These are phyloP conservation scores for Heliocybe sulcata DNA, from an alignment of 1,284 basidiomycete genomes.

Conservation along the genomic window DNA sequence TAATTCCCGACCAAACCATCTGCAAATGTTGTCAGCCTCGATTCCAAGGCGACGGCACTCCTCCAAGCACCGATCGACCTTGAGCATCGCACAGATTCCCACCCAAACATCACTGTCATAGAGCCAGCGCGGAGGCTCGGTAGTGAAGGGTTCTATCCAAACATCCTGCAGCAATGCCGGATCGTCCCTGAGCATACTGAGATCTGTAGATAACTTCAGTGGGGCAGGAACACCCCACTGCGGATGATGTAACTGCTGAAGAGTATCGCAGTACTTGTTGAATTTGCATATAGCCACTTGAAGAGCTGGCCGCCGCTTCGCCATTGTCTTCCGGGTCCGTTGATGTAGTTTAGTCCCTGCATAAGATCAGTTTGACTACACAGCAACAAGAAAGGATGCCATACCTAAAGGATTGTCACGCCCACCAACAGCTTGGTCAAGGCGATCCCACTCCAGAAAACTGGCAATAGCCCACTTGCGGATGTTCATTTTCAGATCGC, in stretches of 20 bases:
- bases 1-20: slow-evolving; percentile 16
- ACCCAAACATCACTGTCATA: no score
- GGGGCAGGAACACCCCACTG: slow-evolving; percentile 22
- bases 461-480: slow-evolving; percentile 23
- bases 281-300: slow-evolving; percentile 23
- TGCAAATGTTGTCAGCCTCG: slow-evolving; percentile 20
- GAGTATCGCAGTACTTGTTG: slow-evolving; percentile 24
- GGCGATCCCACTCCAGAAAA: slow-evolving; percentile 31
- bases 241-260: slow-evolving; percentile 16
- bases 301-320: slow-evolving; percentile 25
- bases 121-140: no score
- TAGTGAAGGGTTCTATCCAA: slow-evolving; percentile 22
- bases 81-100: neutral
- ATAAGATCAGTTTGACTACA: neutral
- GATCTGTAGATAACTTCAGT: slow-evolving; percentile 11
- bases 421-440: slow-evolving; percentile 25
- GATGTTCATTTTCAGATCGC: slow-evolving; percentile 31
- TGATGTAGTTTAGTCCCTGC: slow-evolving; percentile 32
- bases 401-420: slow-evolving; percentile 23
- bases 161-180: slow-evolving; percentile 28
- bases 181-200: slow-evolving; percentile 20
- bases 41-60: slow-evolving; percentile 23
- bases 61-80: slow-evolving; percentile 18
- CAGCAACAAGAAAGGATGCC: slow-evolving; percentile 6
- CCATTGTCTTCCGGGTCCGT: slow-evolving; percentile 23